Base-by-base conservation (phyloP, 2,329 filamentous ascomycete genomes). In the Penicillium nordicum region DNA sequence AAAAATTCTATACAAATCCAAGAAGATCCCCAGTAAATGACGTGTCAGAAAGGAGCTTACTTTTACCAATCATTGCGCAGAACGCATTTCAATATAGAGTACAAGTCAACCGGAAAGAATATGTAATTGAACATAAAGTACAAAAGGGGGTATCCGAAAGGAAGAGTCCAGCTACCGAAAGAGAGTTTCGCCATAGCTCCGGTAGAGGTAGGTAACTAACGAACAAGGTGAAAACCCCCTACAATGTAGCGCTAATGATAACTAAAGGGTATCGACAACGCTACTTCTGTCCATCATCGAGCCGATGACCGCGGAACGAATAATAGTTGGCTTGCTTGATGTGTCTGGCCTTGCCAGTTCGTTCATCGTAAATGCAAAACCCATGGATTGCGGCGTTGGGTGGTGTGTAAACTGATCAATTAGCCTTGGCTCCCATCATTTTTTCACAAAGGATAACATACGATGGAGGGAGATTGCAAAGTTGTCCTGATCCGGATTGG, bases 311-410 rank as follows among this genome's bases (percentile, higher is more conserved):
- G 49, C 77, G 67, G 53, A 78, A 71, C n/a, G 89, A 92, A 74
- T 85, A 91, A 76, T 89, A 89, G 57, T 84, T 82, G 68, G 84
- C 87, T 67, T 89, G 88, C 57, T 82, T 80, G 45, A 92, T 81
- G 71, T 91, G 88, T 63, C 81, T 88, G 56, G 82, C 84, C 73
- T 86, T 86, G 51, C 92, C 89, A 4, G 90, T 95, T 64, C 80
- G 80, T 61, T 87, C 83, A 67, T 93, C 84, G 72, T 93, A 97
- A 69, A 93, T 85, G 67, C 90, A 83, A 73, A 90, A 96, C 25
- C 92, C 92, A 58, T 85, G 84, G 57, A 84, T 88, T 37, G 90
- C 90, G 37, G 93, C 92, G 67, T 96, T 95, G 3, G 92, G 92
- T 36, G 92, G 92, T 14, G 90, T 93, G 70, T 94, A 94, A 58